These are phyloP conservation scores for Allodekkera sacchari DNA, from an alignment of 805 yeast genomes.

Conservation along the genomic window DNA sequence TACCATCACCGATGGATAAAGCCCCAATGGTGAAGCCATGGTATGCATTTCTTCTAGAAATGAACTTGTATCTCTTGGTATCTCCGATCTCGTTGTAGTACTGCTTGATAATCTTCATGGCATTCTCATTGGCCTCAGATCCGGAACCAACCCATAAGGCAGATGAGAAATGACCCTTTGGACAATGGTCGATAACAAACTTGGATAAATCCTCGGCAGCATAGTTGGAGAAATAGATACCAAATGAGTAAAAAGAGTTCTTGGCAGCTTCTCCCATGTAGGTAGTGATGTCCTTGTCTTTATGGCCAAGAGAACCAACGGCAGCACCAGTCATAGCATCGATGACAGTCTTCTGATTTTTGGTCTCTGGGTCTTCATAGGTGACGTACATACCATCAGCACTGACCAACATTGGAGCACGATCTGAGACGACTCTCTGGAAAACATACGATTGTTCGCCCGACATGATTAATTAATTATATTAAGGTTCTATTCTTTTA, in stretches of 20 bases:
- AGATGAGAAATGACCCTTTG: constrained; percentile 30
- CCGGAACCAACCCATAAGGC: constrained; percentile 59
- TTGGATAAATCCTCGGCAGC: constrained; percentile 35
- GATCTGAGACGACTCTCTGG: constrained; percentile 15
- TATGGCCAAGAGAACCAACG: constrained; percentile 39
- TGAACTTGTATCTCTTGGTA: constrained; percentile 31
- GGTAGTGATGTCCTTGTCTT: constrained; percentile 30
- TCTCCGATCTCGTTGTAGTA: constrained; percentile 37
- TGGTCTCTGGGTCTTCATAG: constrained; percentile 32
- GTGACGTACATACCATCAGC: constrained; percentile 16
- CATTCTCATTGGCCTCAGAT: constrained; percentile 76
- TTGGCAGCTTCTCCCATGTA: constrained; percentile 32
- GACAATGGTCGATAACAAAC: constrained; percentile 34
- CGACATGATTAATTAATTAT: constrained; percentile 3
- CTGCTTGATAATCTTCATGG: constrained; percentile 58
- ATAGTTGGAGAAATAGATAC: constrained; percentile 26
- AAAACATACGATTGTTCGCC: constrained; percentile 12
- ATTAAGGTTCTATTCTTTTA: not conserved
- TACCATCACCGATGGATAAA: constrained; percentile 31
- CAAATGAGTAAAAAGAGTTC: constrained; percentile 30
- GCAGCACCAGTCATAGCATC: constrained; percentile 50
- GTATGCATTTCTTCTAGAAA: constrained; percentile 37
- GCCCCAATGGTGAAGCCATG: constrained; percentile 45
- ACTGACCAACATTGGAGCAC: constrained; percentile 12
- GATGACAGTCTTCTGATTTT: constrained; percentile 24